Percentiles rank a stretch among this genome's conserved stretches.
These are phyloP conservation scores for Umbelopsis sp. DNA, from an alignment of 371 early-diverging fungal species.

Conservation along the genomic window DNA sequence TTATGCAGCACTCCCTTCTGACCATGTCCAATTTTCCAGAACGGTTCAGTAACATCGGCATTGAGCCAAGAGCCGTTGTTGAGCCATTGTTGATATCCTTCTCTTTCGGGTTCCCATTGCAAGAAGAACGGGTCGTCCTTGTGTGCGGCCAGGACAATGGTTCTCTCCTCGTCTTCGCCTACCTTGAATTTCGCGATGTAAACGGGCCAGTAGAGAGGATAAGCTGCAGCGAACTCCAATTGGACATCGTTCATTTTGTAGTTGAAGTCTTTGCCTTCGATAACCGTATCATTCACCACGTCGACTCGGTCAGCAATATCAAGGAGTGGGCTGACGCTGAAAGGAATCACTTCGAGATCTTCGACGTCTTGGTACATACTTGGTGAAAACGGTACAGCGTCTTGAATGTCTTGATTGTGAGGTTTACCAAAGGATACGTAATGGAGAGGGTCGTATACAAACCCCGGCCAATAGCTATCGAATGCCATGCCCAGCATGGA, in stretches of 20 bases:
- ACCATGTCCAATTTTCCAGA: constrained; percentile 25
- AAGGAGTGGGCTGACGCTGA: constrained; percentile 26
- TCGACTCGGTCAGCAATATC: constrained; percentile 26
- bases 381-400: constrained; percentile 28
- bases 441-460: constrained; percentile 34
- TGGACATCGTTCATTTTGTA: constrained; percentile 25
- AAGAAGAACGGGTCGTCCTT: constrained; percentile 29
- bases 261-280: constrained; percentile 18
- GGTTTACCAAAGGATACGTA: constrained; percentile 33
- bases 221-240: constrained; percentile 29
- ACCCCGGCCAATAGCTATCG: constrained; percentile 40
- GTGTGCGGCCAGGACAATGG: constrained; percentile 35
- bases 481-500: constrained; percentile 33
- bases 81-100: constrained; percentile 33
- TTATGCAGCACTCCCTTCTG: constrained; percentile 20
- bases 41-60: constrained; percentile 33
- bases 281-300: constrained; percentile 18
- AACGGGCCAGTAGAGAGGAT: constrained; percentile 41
- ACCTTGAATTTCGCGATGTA: constrained; percentile 35
- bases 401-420: constrained; percentile 18
- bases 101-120: constrained; percentile 27
- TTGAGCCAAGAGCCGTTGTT: constrained; percentile 37
- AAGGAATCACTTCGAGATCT: constrained; percentile 32
- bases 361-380: constrained; percentile 20
- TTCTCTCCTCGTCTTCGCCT: constrained; percentile 21